phyloP scores from a whole-genome alignment of 345 rosid species.

The Camelina sativa region DNA sequence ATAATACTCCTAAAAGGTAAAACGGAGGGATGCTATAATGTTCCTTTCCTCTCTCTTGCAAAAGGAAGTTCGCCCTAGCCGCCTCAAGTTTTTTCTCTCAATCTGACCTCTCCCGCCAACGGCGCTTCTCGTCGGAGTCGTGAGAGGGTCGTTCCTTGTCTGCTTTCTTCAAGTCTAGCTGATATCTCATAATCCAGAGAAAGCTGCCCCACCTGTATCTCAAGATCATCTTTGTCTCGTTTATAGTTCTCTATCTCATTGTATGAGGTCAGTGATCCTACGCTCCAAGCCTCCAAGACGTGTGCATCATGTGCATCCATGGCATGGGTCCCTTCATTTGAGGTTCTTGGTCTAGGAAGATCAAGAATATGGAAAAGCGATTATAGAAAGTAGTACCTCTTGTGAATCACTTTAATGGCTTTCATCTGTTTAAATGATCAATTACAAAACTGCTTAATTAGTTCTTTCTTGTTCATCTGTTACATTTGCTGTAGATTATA shows the following conservation, averaged over 20 bases:
- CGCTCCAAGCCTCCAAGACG: slow-evolving; percentile 58
- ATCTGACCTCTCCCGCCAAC: too few relatives aligned
- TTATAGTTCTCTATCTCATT: slow-evolving; percentile 64
- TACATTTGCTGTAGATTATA: too few relatives aligned
- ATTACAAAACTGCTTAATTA: neutral
- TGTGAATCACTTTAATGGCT: slow-evolving; percentile 44
- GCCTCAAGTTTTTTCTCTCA: too few relatives aligned
- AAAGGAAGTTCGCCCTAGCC: too few relatives aligned
- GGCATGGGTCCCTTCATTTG: slow-evolving; percentile 47
- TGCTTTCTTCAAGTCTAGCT: too few relatives aligned
- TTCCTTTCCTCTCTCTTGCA: too few relatives aligned
- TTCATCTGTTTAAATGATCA: slow-evolving; percentile 58
- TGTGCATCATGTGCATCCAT: slow-evolving; percentile 55
- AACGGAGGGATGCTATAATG: too few relatives aligned
- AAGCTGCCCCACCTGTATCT: slow-evolving; percentile 74
- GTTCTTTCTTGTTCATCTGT: too few relatives aligned
- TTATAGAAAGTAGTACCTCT: slow-evolving; percentile 48
- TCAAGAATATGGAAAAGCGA: neutral
- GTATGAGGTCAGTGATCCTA: slow-evolving; percentile 58
- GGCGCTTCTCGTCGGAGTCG: too few relatives aligned
- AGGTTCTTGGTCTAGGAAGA: slow-evolving; percentile 39
- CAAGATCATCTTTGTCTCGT: slow-evolving; percentile 72
- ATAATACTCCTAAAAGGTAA: too few relatives aligned
- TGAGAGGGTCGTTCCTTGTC: too few relatives aligned
- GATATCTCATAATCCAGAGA: slow-evolving; percentile 66